Conservation (phyloP, 2,329 filamentous ascomycete genomes). For the Alternaria sp. region DNA sequence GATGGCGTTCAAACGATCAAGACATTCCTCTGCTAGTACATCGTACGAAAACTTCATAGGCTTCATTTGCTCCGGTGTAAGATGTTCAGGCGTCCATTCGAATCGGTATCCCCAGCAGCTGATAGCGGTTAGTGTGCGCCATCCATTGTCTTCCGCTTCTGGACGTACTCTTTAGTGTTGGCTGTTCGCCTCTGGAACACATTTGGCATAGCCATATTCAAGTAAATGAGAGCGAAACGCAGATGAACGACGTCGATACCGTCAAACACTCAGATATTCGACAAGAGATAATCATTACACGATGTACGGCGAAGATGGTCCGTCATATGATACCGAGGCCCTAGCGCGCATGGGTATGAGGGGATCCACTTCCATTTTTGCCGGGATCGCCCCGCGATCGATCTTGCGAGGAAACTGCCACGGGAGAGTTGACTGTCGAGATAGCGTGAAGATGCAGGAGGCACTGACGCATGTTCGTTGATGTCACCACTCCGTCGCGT, state of each 20-base stretch:
- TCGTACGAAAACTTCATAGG: constrained; percentile 72
- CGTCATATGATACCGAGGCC: constrained; percentile 43
- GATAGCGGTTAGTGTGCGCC: constrained; percentile 14
- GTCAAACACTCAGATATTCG: not conserved
- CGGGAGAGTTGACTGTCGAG: not conserved
- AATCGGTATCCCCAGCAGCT: constrained; percentile 72
- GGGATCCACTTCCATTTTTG: constrained; percentile 18
- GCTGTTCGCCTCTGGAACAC: constrained; percentile 51
- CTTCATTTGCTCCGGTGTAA: constrained; percentile 63
- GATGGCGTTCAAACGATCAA: constrained; percentile 68
- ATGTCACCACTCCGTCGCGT: constrained; percentile 15
- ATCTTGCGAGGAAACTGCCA: not conserved
- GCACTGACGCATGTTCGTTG: constrained; percentile 10
- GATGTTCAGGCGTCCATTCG: constrained; percentile 70
- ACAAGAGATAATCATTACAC: not conserved
- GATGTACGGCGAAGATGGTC: constrained; percentile 6
- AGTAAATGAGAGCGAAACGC: not conserved
- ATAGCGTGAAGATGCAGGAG: not conserved
- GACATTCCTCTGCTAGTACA: constrained; percentile 68
- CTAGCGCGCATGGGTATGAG: constrained; percentile 16
- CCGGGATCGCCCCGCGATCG: constrained; percentile 13
- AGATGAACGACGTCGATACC: not conserved
- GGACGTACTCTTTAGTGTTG: constrained; percentile 52
- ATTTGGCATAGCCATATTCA: constrained; percentile 52
- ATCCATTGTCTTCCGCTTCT: constrained; percentile 18